Conservation (phyloP, 176 grass and related monocot species). For the Coix lacrymajobi region DNA sequence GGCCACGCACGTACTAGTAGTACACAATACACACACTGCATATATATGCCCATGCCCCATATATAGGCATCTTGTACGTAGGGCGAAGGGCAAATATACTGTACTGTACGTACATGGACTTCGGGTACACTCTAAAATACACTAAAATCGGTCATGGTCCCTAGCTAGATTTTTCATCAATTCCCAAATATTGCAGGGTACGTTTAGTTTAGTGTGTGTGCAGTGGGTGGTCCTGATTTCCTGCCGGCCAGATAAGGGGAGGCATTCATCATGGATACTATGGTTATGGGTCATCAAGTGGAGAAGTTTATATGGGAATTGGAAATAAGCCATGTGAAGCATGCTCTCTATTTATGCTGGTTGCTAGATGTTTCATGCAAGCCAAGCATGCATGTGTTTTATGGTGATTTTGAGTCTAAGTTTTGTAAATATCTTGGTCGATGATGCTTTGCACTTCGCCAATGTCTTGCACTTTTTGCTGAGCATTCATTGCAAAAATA, state of each 20-base stretch:
- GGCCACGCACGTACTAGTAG: neutral
- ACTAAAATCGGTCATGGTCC: neutral
- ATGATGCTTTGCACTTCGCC: slow-evolving; percentile 6
- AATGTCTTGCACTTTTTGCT: slow-evolving; percentile 20
- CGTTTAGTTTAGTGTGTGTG: neutral
- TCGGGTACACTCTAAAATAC: slow-evolving; percentile 26
- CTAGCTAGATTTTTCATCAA: neutral
- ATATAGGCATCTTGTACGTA: neutral
- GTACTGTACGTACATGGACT: neutral
- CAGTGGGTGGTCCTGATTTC: slow-evolving; percentile 13
- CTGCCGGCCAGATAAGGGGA: neutral
- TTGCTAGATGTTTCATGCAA: slow-evolving; percentile 14
- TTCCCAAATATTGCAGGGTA: neutral
- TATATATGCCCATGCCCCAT: too few species aligned
- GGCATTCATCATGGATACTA: neutral
- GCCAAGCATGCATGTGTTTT: slow-evolving; percentile 8
- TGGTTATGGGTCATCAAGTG: neutral
- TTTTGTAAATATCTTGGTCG: slow-evolving; percentile 10
- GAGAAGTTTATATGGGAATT: neutral
- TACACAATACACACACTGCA: neutral
- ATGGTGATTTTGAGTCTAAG: slow-evolving; percentile 24
- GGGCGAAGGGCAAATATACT: neutral
- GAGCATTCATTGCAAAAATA: slow-evolving; percentile 7
- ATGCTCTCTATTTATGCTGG: slow-evolving; percentile 3
- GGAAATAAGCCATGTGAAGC: slow-evolving; percentile 27